Base-by-base conservation (phyloP, 2,329 filamentous ascomycete species). In the Penicillium sp. region DNA sequence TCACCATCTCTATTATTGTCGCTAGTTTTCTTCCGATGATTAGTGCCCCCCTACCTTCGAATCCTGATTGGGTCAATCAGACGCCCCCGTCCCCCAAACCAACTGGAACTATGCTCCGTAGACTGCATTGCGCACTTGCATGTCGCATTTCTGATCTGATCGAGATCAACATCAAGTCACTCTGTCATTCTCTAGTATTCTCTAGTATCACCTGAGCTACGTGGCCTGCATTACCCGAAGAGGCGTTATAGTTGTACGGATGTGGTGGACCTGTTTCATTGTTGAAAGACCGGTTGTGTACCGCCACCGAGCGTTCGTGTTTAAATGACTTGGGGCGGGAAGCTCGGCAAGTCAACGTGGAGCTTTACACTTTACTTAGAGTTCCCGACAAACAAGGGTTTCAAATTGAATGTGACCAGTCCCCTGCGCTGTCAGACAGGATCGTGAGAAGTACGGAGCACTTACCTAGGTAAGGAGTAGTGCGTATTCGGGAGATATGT, bases 281-380 rank as follows among this genome's bases (percentile, higher is more conserved):
- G 20, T 24, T n/a, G 41, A 42, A 40, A 44, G 43, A 40, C 31
- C 20, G 38, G 36, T 36, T 24, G 37, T 40, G 51, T 47, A 50
- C 48, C 47, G 55, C 47, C 55, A 56, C 52, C 35, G 51, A 47
- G 29, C 36, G 40, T 46, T 47, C 46, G 40, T 50, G 44, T 48
- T 47, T 23, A 41, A 49, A 37, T 36, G 20, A 40, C 13, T 6
- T 31, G 40, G 50, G 46, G 53, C 55, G 56, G 56, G 50, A 58
- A 51, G 47, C 50, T 59, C 56, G 56, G 56, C 53, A 55, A 49
- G 45, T 53, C 46, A 50, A 54, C 52, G 49, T 56, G 51, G 52
- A 56, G 43, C 42, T 42, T 34, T 29, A 32, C 16, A n/a, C 20
- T 47, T 7, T 20, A 10, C 27, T 34, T 16, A 40, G 36, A 29